phyloP scores from a whole-genome alignment of 331 rosid species.

The Malus hybrid region DNA sequence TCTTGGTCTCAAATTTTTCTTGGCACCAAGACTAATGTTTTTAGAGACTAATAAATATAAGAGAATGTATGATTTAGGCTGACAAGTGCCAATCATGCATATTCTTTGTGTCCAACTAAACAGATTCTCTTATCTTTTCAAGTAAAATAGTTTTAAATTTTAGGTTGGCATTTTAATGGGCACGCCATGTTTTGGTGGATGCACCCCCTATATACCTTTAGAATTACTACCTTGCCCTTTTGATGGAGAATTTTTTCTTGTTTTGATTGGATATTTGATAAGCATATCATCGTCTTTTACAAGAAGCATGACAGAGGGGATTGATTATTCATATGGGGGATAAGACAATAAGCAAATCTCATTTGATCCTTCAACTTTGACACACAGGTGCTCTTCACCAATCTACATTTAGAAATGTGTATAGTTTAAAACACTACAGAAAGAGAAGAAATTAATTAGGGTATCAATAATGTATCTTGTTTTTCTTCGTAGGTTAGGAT shows the following conservation, averaged over 20 bases:
- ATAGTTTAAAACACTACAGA: background rate
- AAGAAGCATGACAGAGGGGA: background rate
- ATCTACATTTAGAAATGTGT: background rate
- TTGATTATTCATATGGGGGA: background rate
- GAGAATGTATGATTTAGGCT: background rate
- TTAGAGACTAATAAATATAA: background rate
- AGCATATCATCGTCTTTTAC: background rate
- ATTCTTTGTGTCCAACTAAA: slow-evolving; percentile 2
- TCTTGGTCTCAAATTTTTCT: background rate
- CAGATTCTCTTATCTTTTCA: background rate
- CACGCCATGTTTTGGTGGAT: slow-evolving; percentile 1
- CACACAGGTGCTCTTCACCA: background rate
- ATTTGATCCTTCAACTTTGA: background rate
- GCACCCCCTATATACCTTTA: background rate
- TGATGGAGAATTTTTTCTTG: background rate
- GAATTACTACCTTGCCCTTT: background rate
- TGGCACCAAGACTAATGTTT: background rate
- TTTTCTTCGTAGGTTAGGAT: background rate
- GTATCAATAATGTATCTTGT: background rate
- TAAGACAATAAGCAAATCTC: background rate
- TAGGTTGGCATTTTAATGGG: background rate
- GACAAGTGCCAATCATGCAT: slow-evolving; percentile 10
- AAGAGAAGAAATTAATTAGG: background rate
- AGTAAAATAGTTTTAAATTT: background rate
- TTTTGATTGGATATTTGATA: background rate